Base-by-base conservation (phyloP, 345 rosid genomes). In the Populus simonii region DNA sequence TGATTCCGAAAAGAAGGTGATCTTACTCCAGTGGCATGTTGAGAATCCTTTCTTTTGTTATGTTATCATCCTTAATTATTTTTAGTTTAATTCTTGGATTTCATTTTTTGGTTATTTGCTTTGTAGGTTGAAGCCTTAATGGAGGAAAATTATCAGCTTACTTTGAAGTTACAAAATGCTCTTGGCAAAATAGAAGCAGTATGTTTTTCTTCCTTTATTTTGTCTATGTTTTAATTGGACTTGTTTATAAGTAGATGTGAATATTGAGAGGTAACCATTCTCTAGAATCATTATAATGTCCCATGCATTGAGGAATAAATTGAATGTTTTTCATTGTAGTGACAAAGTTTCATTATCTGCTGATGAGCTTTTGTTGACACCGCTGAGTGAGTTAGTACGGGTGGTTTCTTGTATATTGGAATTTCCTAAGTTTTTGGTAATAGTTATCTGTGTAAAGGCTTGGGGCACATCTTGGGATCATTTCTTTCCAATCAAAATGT, bases 1-100 rank as follows among this genome's bases (percentile, higher is more conserved):
- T 62, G 87, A 87, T 13, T 84, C 89, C 38, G 89, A 84, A 79
- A 88, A 87, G 84, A 84, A 88, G 93, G 90, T 87, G 63, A 38
- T 23, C 45, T 73, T 43, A 55, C 36, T 80, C 39, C 4, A 63
- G 29, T 5, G 39, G 25, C 62, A 33, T 73, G 35, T 47, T 63
- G 23, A 41, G 47, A 45, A 25, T 76, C 57, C 13, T 36, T 18
- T 47, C 43, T 47, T 55, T 67, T 11, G 51, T 68, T 20, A 0
- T 57, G 59, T 27, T 17, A 29, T 7, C 3, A 41, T 47, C 59
- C 18, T 41, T 62, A 12, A 17, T 18, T 29, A 6, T 22, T 63
- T 36, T 63, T 16, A 12, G 2, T 57, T 27, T 59, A 23, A 10
- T 39, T 45, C 2, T 11, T 75, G 16, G n/a, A 7, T 43, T 31